Evolutionary conservation across 306 rosid genomes (phyloP).

Genomic region (Corylus americana): DNA sequence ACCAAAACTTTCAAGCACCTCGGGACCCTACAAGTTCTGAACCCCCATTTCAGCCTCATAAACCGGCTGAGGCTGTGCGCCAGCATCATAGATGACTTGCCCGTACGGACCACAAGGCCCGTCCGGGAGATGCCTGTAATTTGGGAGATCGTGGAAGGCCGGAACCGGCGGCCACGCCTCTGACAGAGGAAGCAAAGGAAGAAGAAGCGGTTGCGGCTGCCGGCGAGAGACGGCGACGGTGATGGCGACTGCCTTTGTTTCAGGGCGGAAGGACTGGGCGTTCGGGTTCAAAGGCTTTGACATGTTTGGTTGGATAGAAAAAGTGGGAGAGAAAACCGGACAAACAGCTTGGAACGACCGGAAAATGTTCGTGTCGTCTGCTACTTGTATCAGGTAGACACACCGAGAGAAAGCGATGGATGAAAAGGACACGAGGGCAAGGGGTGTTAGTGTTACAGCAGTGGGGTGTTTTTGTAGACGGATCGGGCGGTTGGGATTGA

Average conservation of each 20-base stretch:
- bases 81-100: neutral
- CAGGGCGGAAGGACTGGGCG: neutral
- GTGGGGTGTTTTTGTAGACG: neutral
- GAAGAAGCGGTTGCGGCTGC: neutral
- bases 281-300: neutral
- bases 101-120: neutral
- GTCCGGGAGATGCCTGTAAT: neutral
- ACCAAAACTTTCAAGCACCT: neutral
- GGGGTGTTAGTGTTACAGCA: too few species aligned
- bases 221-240: neutral
- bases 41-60: too few species aligned
- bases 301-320: neutral
- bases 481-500: neutral
- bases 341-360: neutral
- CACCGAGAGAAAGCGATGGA: neutral
- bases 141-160: neutral
- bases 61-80: constrained; percentile 2
- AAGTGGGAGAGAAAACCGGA: neutral
- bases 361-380: neutral
- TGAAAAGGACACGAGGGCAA: neutral
- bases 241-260: neutral
- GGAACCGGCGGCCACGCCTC: neutral
- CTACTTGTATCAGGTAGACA: neutral
- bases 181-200: neutral
- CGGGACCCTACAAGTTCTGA: neutral